These are phyloP conservation scores for Jacaranda copaia DNA, from an alignment of 257 asterid species.

Conservation along the genomic window DNA sequence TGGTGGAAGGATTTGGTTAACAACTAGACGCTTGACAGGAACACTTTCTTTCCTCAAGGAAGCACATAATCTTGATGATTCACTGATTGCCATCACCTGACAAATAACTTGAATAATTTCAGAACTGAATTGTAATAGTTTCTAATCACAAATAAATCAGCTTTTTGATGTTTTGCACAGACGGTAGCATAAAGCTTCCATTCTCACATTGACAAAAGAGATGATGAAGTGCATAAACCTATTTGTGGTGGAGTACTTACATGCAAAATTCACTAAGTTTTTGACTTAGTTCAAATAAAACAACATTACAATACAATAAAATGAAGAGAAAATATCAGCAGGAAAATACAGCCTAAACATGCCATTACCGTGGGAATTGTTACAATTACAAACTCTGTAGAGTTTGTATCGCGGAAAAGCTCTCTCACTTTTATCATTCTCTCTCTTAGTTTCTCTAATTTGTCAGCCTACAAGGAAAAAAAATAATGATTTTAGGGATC, in stretches of 20 bases:
- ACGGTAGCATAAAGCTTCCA: slow-evolving; percentile 2
- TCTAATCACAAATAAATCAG: slow-evolving; percentile 3
- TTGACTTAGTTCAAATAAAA: neutral
- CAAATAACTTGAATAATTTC: neutral
- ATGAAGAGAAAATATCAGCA: neutral
- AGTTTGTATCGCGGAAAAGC: slow-evolving; percentile 85
- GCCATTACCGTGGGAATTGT: slow-evolving; percentile 96
- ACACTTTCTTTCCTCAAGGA: slow-evolving; percentile 87
- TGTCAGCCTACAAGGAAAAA: slow-evolving; percentile 66
- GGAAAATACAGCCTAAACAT: neutral
- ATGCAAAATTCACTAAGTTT: neutral
- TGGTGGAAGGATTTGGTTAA: slow-evolving; percentile 89
- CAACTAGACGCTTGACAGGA: slow-evolving; percentile 92
- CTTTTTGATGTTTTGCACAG: neutral
- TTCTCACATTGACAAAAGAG: neutral
- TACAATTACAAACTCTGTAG: slow-evolving; percentile 91
- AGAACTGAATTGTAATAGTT: neutral
- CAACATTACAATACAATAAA: slow-evolving; percentile 6
- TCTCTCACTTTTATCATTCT: slow-evolving; percentile 98
- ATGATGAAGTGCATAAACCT: neutral
- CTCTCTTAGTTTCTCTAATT: slow-evolving; percentile 86
- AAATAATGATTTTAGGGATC: slow-evolving; percentile 30
- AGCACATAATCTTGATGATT: slow-evolving; percentile 92
- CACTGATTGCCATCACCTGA: slow-evolving; percentile 98
- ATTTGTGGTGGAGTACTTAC: neutral